Conservation (phyloP, 768 basidiomycete species). For the Hericium erinaceus region DNA sequence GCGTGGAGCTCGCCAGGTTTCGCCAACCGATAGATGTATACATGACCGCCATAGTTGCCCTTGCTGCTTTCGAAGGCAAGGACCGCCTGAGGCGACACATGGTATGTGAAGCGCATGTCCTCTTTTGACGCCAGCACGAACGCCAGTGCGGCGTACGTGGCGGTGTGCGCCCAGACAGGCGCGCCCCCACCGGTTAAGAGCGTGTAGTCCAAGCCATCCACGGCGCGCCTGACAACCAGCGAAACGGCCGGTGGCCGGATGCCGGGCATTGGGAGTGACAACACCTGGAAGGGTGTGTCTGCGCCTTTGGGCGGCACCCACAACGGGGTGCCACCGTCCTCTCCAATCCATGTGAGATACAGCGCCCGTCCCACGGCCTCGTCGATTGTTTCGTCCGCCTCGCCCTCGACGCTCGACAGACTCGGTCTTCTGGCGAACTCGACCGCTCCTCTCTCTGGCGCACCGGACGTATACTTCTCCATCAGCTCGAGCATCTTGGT, state of each 20-base stretch:
- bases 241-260: conserved; percentile 24
- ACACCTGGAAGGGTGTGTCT: conserved; percentile 37
- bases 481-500: conserved; percentile 70
- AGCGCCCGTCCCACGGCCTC: conserved; percentile 56
- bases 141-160: conserved; percentile 84
- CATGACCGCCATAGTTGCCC: conserved; percentile 62
- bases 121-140: conserved; percentile 93
- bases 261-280: conserved; percentile 70
- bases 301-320: conserved; percentile 28
- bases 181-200: conserved; percentile 14
- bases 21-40: conserved; percentile 73
- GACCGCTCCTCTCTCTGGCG: conserved; percentile 24
- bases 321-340: conserved; percentile 35
- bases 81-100: conserved; percentile 46
- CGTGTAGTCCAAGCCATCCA: conserved; percentile 26
- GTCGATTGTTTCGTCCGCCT: conserved; percentile 88
- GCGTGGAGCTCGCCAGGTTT: conserved; percentile 47
- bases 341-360: conserved; percentile 58
- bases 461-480: conserved; percentile 79
- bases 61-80: conserved; percentile 81
- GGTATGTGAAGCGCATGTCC: conserved; percentile 82
- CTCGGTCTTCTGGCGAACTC: conserved; percentile 19
- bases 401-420: conserved; percentile 75
- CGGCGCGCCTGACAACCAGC: conserved; percentile 54
- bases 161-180: conserved; percentile 58